Evolutionary conservation across 495 filamentous ascomycete species (phyloP), one percentile per base, ranked within the genome.

Genomic region (Coniosporium apollinis): DNA sequence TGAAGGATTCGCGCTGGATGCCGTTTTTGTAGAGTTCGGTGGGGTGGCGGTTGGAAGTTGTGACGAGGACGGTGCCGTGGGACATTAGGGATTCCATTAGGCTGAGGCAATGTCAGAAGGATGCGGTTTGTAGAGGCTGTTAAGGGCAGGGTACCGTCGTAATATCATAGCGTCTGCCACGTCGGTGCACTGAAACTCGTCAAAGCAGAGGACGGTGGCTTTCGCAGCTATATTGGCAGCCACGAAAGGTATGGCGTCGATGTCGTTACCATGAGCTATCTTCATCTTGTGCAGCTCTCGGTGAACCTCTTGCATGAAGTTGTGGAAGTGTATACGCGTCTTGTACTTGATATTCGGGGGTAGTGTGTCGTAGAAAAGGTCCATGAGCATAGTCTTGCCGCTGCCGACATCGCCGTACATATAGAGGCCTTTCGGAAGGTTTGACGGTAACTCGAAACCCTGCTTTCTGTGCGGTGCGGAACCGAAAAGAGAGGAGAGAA

Each of bases 341-440:
- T 92, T 94, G 26, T 72, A 69, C 38, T 59, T 68, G 42, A 97
- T 83, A 46, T 79, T 75, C 10, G 61, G 48, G 3, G 89, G 89
- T 34, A 99, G 60, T 1, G 87, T 93, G 36, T 96, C 84, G 60
- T 84, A 94, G 58, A 99, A 96, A 48, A 99, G 64, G 50, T 99
- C 91, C 89, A 99, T 96, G 43, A 99, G 62, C 91, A 99, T 99
- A 1, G 91, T 96, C 66, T 99, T 99, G 29, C 91, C 91, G 49
- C 83, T 87, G 16, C 91, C 91, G 7, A 99, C 91, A 55, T 96
- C 89, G 14, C 91, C 91, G 50, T 81, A 96, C 61, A 99, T 78
- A 49, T 96, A 96, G 24, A 96, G 54, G 0, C 91, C 91, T 45
- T 82, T 78, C 0, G 89, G 89, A 5, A 93, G 65, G 44, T 77